Conservation (phyloP, 805 yeast species). For the Torulaspora maleeae region DNA sequence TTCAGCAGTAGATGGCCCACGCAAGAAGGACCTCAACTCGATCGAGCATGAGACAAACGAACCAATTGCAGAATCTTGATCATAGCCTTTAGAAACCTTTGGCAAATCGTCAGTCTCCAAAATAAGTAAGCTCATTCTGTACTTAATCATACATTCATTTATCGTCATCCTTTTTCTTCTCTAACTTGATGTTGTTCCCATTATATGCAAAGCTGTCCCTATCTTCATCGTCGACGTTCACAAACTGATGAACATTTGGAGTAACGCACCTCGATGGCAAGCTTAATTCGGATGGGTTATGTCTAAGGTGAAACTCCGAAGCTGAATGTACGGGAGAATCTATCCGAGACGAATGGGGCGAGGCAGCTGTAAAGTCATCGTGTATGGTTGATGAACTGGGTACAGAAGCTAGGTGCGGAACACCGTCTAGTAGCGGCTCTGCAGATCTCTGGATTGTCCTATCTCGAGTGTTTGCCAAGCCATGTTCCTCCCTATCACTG, state of each 20-base stretch:
- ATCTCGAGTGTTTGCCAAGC: background rate
- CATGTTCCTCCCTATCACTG: background rate
- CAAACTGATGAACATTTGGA: constrained; percentile 31
- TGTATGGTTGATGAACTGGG: background rate
- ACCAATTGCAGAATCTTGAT: background rate
- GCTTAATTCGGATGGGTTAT: constrained; percentile 24
- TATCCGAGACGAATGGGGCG: constrained; percentile 19
- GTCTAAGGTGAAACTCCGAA: constrained; percentile 14
- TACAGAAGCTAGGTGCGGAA: constrained; percentile 5
- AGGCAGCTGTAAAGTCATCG: constrained; percentile 5
- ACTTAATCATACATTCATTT: background rate
- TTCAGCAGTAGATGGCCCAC: background rate
- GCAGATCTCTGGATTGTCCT: background rate
- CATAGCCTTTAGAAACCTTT: background rate
- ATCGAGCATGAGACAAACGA: background rate
- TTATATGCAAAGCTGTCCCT: constrained; percentile 49
- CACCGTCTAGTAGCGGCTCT: constrained; percentile 11
- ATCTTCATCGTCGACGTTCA: constrained; percentile 25
- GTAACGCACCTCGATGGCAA: constrained; percentile 32
- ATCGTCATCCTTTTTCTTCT: constrained; percentile 41
- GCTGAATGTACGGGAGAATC: constrained; percentile 18
- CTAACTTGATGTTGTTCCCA: constrained; percentile 51
- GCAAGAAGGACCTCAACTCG: constrained; percentile 5
- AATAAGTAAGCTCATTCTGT: background rate
- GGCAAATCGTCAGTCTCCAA: background rate